Conservation (phyloP, 176 grass and related monocot species). For the Lolium perenne region DNA sequence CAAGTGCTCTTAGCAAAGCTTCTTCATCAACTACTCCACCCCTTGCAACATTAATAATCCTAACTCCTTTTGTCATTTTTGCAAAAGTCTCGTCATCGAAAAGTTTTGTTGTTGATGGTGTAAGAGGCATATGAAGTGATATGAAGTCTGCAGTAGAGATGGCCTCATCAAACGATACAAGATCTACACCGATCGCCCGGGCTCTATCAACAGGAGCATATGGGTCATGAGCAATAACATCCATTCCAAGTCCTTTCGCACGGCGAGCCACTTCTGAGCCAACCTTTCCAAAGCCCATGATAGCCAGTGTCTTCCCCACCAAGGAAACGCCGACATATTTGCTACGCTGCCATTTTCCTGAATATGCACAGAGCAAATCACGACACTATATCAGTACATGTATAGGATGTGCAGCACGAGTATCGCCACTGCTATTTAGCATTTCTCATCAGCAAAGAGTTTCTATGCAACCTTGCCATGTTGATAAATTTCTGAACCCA, state of each 20-base stretch:
- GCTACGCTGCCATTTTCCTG: slow-evolving; percentile 87
- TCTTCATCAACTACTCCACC: slow-evolving; percentile 95
- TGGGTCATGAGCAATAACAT: slow-evolving; percentile 79
- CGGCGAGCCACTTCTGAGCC: slow-evolving; percentile 89
- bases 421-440: neutral
- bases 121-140: slow-evolving; percentile 92
- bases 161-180: slow-evolving; percentile 88
- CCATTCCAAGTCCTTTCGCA: slow-evolving; percentile 82
- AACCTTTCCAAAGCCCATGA: slow-evolving; percentile 96
- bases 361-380: slow-evolving; percentile 12
- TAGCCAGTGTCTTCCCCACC: slow-evolving; percentile 79
- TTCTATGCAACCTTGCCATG: neutral
- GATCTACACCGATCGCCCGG: slow-evolving; percentile 75
- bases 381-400: slow-evolving; percentile 2
- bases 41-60: slow-evolving; percentile 93
- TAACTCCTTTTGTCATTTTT: slow-evolving; percentile 76
- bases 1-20: slow-evolving; percentile 42
- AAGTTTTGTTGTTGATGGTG: slow-evolving; percentile 71
- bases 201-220: slow-evolving; percentile 87
- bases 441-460: neutral
- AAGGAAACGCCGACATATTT: slow-evolving; percentile 88
- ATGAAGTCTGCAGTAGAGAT: slow-evolving; percentile 86
- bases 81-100: slow-evolving; percentile 84
- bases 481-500: slow-evolving; percentile 1
- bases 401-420: neutral